Percentiles rank a stretch among this genome's conserved stretches.
These are phyloP conservation scores for Colletotrichum nymphaeae DNA, from an alignment of 2,329 filamentous ascomycete genomes.

Conservation along the genomic window DNA sequence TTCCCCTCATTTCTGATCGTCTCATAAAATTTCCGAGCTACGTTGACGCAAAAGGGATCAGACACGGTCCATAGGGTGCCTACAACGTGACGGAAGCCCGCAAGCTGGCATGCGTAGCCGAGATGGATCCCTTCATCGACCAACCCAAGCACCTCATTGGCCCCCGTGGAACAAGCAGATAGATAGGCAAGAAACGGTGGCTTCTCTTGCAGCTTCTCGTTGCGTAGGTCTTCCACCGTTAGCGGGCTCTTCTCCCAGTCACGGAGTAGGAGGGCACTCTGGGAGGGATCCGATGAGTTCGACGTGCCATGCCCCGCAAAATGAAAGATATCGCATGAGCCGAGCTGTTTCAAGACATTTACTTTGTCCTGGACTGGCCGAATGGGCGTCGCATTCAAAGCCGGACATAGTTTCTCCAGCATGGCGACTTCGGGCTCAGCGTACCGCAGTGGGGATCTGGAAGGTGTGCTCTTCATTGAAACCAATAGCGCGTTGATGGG, in stretches of 20 bases:
- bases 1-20: background rate
- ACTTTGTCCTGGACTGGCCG: background rate
- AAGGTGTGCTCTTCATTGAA: background rate
- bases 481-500: background rate
- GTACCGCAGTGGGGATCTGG: too few species aligned
- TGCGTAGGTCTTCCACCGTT: background rate
- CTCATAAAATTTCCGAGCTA: background rate
- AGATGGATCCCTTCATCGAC: background rate
- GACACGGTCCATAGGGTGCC: background rate
- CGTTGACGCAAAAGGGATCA: background rate
- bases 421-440: too few species aligned
- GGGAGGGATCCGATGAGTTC: background rate
- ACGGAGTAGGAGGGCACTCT: background rate
- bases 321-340: background rate
- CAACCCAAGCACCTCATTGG: background rate
- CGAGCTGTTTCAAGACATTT: background rate
- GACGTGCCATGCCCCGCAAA: background rate
- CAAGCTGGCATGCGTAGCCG: background rate
- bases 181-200: background rate
- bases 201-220: background rate
- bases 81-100: background rate
- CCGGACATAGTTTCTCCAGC: background rate
- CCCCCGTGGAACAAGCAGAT: background rate
- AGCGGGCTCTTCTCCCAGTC: background rate
- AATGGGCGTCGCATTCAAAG: background rate